Base-by-base conservation (phyloP, 495 filamentous ascomycete species). In the Amphirosellinia nigrospora region DNA sequence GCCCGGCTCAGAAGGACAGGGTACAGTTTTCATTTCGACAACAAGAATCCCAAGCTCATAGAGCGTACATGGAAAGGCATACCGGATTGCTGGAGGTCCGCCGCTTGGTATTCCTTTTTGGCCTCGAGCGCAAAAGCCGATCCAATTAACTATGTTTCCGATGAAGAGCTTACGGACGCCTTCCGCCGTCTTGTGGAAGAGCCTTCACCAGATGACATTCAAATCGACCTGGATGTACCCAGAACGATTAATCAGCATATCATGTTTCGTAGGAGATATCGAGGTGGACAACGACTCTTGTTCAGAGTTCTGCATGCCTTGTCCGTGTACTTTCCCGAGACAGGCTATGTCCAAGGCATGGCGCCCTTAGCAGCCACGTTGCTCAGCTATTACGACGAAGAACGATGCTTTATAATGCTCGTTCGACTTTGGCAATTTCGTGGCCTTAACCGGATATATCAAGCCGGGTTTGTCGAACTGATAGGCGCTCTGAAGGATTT, bases 261-360 rank as follows among this genome's bases (percentile, higher is more conserved):
- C 75, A 97, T 99, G 96, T 99, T 99, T 76, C 89, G 96, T 28
- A 87, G 89, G 65, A 86, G 96, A 38, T 99, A 99, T 82, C 90
- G 94, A 13, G 91, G 91, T 66, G 94, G 94, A 0, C 96, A 99
- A 79, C 88, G 96, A 56, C 84, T 98, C 28, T 85, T 99, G 7
- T 99, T 99, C 81, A 88, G 96, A 26, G 93, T 98, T 9, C 85
- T 99, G 23, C 96, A 98, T 78, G 89, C 92, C 69, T 87, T 99
- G 78, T 95, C 92, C 9, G 86, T 99, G 19, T 94, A 97, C 75
- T 96, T 93, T 73, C 94, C 94, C 1, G 92, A 92, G 13, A 93
- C 92, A 3, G 95, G 96, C 3, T 99, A 99, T 79, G 96, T 99
- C 4, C 96, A 99, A 78, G 96, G 96, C 43, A 99, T 99, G 96